These are phyloP conservation scores for Talaromyces wortmannii DNA, from an alignment of 495 filamentous ascomycete species.

Conservation along the genomic window DNA sequence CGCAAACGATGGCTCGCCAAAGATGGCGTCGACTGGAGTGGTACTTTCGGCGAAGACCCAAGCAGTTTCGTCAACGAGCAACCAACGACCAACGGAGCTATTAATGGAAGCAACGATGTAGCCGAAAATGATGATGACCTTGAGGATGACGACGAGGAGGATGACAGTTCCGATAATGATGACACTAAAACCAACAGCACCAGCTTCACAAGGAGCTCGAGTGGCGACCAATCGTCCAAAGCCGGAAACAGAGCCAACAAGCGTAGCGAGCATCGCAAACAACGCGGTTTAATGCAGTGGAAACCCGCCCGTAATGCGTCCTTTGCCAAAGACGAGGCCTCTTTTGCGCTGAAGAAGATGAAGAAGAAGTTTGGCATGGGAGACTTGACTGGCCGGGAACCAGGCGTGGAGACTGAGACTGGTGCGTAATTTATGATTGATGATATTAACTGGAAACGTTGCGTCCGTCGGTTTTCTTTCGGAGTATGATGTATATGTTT, in stretches of 20 bases:
- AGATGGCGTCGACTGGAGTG: constrained; percentile 80
- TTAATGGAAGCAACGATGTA: background rate
- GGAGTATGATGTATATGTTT: too few species aligned
- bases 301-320: constrained; percentile 44
- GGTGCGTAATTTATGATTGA: constrained; percentile 8
- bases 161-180: constrained; percentile 11
- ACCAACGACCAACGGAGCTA: background rate
- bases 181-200: constrained; percentile 8
- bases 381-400: constrained; percentile 40
- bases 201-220: constrained; percentile 1
- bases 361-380: constrained; percentile 38
- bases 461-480: background rate
- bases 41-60: constrained; percentile 71
- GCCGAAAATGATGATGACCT: constrained; percentile 7
- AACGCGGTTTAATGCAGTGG: constrained; percentile 50
- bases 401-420: constrained; percentile 48
- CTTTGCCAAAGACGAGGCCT: constrained; percentile 46
- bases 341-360: constrained; percentile 38
- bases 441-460: background rate
- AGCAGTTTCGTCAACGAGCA: constrained; percentile 40
- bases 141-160: constrained; percentile 10
- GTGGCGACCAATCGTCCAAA: constrained; percentile 2
- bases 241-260: constrained; percentile 26
- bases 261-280: constrained; percentile 43
- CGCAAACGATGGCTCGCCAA: constrained; percentile 70